Evolutionary conservation across 495 filamentous ascomycete species (phyloP), one percentile per base, ranked within the genome.

Genomic region (Lepraria neglecta): DNA sequence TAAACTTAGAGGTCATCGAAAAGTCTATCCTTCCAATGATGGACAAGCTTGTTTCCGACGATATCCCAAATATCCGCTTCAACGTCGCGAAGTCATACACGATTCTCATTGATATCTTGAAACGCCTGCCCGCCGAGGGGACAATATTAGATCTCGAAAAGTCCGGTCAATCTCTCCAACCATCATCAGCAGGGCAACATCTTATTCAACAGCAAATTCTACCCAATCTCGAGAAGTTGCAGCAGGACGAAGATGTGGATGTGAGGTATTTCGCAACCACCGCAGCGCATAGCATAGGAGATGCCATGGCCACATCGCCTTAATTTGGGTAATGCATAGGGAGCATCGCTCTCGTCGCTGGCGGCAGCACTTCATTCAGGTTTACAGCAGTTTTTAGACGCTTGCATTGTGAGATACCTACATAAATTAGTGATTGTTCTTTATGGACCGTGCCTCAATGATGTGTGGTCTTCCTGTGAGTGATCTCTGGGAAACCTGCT

Each of bases 11-110:
- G 52, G 90, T 96, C 60, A 94, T 97, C 69, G 87, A 92, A 71
- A 87, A 86, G 71, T 92, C 88, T 21, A 94, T 98, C 67, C 84
- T 98, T 11, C 92, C 95, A 42, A 97, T 97, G 82, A 81, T 98
- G 73, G 90, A 96, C 69, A 87, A 91, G 75, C 85, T 98, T 33
- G 88, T 95, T 31, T 79, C 81, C 17, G 94, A 98, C 70, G 90
- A 92, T 31, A 98, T 98, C 70, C 94, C 94, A 57, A 98, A 98
- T 73, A 98, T 98, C 71, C 90, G 94, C 57, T 98, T 98, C 82
- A 98, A 98, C 70, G 92, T 97, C 56, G 95, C 94, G 59, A 98
- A 98, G 76, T 97, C 95, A 31, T 98, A 97, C 70, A 82, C 84
- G 19, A 84, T 92, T 46, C 77, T 98, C 46, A 92, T 97, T 67